phyloP scores from a whole-genome alignment of 352 stramenopile genomes.

The Phytophthora megakarya region DNA sequence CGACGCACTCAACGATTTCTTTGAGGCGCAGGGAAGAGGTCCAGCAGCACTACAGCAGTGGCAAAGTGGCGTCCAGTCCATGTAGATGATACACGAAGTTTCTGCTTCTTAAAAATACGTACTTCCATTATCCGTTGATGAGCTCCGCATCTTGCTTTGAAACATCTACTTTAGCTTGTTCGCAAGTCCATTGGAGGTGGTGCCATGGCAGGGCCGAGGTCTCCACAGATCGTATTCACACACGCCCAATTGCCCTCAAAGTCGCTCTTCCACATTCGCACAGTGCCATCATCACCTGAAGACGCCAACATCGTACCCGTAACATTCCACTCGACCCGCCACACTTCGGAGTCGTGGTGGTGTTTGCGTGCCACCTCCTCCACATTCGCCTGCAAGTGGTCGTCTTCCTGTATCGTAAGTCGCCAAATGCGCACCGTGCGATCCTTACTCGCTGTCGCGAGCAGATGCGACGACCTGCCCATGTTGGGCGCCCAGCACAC shows the following conservation, averaged over 20 bases:
- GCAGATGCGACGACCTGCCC: conserved; percentile 91
- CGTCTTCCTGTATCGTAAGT: conserved; percentile 72
- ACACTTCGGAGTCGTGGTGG: conserved; percentile 91
- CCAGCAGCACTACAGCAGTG: conserved; percentile 53
- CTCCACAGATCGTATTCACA: conserved; percentile 86
- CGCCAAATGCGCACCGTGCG: conserved; percentile 89
- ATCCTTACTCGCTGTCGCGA: conserved; percentile 94
- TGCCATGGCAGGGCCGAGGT: conserved; percentile 48
- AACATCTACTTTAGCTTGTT: conserved; percentile 27
- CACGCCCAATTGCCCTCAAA: conserved; percentile 92
- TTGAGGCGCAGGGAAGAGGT: conserved; percentile 54
- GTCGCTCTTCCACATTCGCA: conserved; percentile 96
- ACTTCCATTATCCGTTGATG: conserved; percentile 25
- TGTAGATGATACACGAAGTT: conserved; percentile 20
- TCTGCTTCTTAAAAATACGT: conserved; percentile 16
- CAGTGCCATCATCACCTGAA: conserved; percentile 93
- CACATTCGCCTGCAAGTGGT: conserved; percentile 67
- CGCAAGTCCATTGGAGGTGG: conserved; percentile 45
- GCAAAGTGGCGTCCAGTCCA: conserved; percentile 43
- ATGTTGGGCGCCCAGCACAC: conserved; percentile 97
- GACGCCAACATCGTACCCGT: conserved; percentile 95
- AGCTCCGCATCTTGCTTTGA: background rate
- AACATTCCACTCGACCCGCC: conserved; percentile 97
- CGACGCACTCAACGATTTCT: conserved; percentile 73
- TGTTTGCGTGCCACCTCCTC: conserved; percentile 80